These are phyloP conservation scores for Talaromyces proteolyticus DNA, from an alignment of 495 filamentous ascomycete species.

Conservation along the genomic window DNA sequence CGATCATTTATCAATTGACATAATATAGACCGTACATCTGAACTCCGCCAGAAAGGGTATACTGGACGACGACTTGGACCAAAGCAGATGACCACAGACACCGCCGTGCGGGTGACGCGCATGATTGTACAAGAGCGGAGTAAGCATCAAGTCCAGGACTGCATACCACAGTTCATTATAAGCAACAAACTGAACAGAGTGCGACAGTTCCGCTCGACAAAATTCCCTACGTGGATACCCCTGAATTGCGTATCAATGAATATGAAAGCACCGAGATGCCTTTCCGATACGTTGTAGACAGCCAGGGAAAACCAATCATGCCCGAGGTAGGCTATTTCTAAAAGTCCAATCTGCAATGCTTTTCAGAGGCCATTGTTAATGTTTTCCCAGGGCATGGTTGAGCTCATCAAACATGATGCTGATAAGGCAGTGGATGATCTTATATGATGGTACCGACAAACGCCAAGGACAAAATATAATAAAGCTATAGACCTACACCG, in stretches of 20 bases:
- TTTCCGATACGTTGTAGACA: slow-evolving; percentile 83
- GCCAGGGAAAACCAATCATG: slow-evolving; percentile 78
- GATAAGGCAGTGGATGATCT: slow-evolving; percentile 88
- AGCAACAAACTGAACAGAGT: slow-evolving; percentile 11
- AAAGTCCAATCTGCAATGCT: too few species aligned
- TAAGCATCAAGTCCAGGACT: slow-evolving; percentile 24
- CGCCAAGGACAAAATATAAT: too few species aligned
- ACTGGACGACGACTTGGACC: slow-evolving; percentile 82
- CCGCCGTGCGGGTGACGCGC: slow-evolving; percentile 87
- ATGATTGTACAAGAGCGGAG: slow-evolving; percentile 80
- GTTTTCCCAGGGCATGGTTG: slow-evolving; percentile 73
- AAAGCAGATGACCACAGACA: slow-evolving; percentile 98
- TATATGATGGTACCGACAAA: slow-evolving; percentile 53
- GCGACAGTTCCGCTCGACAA: slow-evolving; percentile 63
- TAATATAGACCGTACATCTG: slow-evolving; percentile 81
- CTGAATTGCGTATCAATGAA: slow-evolving; percentile 82
- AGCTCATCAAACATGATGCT: slow-evolving; percentile 87
- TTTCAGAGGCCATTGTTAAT: slow-evolving; percentile 4
- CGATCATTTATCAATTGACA: neutral
- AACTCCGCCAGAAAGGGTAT: slow-evolving; percentile 89
- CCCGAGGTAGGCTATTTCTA: slow-evolving; percentile 64
- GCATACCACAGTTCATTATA: neutral
- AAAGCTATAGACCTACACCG: too few species aligned
- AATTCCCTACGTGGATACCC: slow-evolving; percentile 78
- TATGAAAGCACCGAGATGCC: slow-evolving; percentile 96